phyloP scores from a whole-genome alignment of 768 basidiomycete species.

The Amanita jacksonii region DNA sequence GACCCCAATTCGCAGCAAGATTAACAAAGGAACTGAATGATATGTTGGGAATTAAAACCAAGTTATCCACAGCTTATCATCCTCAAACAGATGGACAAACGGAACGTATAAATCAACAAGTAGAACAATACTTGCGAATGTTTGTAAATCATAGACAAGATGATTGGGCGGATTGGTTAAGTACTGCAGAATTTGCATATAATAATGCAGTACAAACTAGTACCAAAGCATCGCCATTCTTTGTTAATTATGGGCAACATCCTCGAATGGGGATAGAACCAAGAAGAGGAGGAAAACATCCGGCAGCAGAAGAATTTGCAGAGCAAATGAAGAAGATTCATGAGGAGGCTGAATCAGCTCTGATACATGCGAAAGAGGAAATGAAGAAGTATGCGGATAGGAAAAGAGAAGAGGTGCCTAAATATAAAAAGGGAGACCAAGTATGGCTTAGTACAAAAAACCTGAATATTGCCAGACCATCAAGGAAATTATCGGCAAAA shows the following conservation, averaged over 20 bases:
- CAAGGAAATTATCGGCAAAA: neutral
- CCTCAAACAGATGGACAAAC: conserved; percentile 16
- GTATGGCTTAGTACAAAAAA: neutral
- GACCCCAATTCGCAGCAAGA: too few relatives aligned
- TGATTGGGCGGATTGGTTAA: conserved; percentile 9
- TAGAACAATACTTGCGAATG: conserved; percentile 14
- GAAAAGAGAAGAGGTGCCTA: neutral
- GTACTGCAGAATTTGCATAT: conserved; percentile 12
- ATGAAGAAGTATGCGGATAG: neutral
- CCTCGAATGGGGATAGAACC: too few relatives aligned
- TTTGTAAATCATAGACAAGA: conserved; percentile 12
- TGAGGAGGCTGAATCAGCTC: neutral
- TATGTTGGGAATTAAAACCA: conserved; percentile 8
- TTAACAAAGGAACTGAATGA: neutral
- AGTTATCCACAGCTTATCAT: conserved; percentile 10
- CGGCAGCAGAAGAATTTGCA: neutral
- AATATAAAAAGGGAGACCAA: neutral
- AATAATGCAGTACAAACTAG: conserved; percentile 13
- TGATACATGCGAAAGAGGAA: neutral
- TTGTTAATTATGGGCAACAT: too few relatives aligned
- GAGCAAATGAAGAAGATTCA: neutral
- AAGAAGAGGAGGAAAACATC: neutral
- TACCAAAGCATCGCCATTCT: conserved; percentile 12
- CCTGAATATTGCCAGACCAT: neutral
- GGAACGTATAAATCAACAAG: conserved; percentile 15